Conservation (phyloP, 225 moss, liverwort and hornwort genomes). For the Straminergon stramineum region DNA sequence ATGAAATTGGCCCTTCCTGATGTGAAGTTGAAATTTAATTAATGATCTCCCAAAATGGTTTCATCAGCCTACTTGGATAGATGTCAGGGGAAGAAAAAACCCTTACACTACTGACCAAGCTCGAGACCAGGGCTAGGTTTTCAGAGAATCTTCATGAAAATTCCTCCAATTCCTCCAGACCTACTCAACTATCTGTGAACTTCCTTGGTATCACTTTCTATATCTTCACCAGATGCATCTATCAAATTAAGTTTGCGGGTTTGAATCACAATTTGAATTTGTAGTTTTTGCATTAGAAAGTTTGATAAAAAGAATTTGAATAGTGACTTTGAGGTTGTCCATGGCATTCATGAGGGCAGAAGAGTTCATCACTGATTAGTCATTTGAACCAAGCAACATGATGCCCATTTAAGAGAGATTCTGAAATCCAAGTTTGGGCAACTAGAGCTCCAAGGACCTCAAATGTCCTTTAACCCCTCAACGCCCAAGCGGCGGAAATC, state of each 20-base stretch:
- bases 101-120: background rate
- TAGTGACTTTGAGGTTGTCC: background rate
- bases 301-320: background rate
- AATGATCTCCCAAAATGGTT: background rate
- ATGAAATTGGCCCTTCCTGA: background rate
- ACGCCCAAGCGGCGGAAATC: too few species aligned
- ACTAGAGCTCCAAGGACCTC: fast-evolving
- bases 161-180: fast-evolving
- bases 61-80: background rate
- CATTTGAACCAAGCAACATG: background rate
- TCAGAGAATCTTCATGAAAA: background rate
- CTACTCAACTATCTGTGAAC: background rate
- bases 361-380: background rate
- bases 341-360: fast-evolving
- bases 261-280: background rate
- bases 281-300: background rate
- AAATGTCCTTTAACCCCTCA: background rate
- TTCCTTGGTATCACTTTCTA: background rate
- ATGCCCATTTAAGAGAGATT: background rate
- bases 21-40: background rate
- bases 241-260: fast-evolving
- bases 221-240: background rate
- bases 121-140: background rate
- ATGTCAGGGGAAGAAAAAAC: background rate
- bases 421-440: fast-evolving